Conservation (phyloP, 495 filamentous ascomycete species). For the Articulospora tetracladia region DNA sequence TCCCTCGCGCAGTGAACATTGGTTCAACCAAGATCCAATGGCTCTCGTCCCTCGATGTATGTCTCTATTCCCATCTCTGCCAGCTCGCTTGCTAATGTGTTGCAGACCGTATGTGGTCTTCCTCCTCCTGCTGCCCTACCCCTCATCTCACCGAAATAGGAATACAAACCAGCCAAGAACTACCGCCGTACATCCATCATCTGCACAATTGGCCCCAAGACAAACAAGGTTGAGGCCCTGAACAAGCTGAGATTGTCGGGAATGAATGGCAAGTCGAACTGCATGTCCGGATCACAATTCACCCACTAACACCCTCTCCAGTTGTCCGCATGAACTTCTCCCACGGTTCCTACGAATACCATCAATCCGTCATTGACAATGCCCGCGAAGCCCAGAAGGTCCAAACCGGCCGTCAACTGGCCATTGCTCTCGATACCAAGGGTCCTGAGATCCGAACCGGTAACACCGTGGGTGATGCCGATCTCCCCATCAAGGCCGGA, state of each 20-base stretch:
- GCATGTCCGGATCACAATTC: not conserved
- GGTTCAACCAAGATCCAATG: slow-evolving; percentile 87
- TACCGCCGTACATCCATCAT: slow-evolving; percentile 97
- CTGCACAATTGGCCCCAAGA: slow-evolving; percentile 98
- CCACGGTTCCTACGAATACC: slow-evolving; percentile 94
- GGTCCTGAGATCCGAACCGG: slow-evolving; percentile 98
- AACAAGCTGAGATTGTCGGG: slow-evolving; percentile 85
- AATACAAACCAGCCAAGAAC: slow-evolving; percentile 75
- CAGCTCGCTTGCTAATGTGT: slow-evolving; percentile 2
- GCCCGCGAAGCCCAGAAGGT: slow-evolving; percentile 75
- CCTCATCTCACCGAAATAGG: slow-evolving; percentile 47
- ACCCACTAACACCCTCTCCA: not conserved
- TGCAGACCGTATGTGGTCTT: not conserved
- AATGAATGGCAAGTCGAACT: slow-evolving; percentile 56
- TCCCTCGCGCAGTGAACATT: slow-evolving; percentile 1
- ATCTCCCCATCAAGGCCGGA: slow-evolving; percentile 82
- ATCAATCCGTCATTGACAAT: slow-evolving; percentile 95
- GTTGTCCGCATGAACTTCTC: slow-evolving; percentile 99
- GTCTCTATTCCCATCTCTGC: not conserved
- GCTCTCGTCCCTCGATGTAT: slow-evolving; percentile 49
- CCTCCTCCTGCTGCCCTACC: not conserved
- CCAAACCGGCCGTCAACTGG: slow-evolving; percentile 78
- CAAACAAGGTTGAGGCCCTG: slow-evolving; percentile 95
- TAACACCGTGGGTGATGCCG: slow-evolving; percentile 78
- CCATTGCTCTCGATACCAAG: slow-evolving; percentile 98